Conservation (phyloP, 345 rosid species). For the Erysimum cheiranthoides region DNA sequence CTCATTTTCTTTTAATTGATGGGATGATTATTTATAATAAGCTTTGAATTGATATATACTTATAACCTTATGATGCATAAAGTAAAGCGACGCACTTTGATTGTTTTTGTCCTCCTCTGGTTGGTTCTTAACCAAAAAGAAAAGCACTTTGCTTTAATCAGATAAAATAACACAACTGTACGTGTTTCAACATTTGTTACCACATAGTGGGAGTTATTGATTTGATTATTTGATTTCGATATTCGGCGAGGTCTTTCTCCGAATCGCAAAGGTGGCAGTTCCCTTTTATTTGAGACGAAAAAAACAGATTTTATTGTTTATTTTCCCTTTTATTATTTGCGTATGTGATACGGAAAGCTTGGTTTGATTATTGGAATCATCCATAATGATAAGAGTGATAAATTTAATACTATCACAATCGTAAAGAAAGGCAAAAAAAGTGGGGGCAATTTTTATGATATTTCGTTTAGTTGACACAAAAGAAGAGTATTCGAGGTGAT, state of each 20-base stretch:
- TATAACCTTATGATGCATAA: neutral
- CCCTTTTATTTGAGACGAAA: neutral
- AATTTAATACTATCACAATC: neutral
- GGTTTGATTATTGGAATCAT: conserved; percentile 29
- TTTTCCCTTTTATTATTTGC: neutral
- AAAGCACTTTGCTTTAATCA: conserved; percentile 7
- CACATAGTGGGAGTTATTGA: neutral
- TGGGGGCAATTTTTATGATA: neutral
- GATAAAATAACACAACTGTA: neutral
- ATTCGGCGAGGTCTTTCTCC: neutral
- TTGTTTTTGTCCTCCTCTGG: conserved; percentile 16
- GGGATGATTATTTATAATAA: conserved; percentile 13
- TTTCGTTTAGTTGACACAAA: neutral
- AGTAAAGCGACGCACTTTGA: conserved; percentile 6
- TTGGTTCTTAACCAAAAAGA: conserved; percentile 35
- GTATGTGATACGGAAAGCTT: conserved; percentile 30
- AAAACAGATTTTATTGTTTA: neutral
- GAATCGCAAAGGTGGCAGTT: conserved; percentile 18
- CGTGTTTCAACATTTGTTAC: conserved; percentile 17
- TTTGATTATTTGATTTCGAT: conserved; percentile 5
- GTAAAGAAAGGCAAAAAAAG: neutral
- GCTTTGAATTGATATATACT: conserved; percentile 8
- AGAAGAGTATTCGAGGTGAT: neutral
- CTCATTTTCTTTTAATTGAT: conserved; percentile 19
- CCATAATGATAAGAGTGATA: conserved; percentile 2